Conservation (phyloP, 371 early-diverging fungal species). For the Lichtheimia ornata region DNA sequence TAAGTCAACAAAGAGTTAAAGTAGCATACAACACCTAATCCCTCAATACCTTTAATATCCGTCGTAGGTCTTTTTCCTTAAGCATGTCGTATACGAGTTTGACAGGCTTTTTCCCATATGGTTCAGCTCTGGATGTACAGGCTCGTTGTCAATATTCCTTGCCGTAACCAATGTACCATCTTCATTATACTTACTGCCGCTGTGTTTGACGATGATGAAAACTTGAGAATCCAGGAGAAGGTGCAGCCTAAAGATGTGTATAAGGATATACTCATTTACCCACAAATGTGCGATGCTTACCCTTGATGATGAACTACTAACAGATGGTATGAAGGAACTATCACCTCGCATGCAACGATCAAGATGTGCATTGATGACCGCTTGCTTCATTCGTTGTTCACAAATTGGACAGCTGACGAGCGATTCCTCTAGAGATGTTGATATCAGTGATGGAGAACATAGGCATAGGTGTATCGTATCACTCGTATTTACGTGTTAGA, state of each 20-base stretch:
- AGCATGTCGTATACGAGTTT: conserved; percentile 48
- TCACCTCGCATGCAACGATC: conserved; percentile 37
- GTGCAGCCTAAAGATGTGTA: no score
- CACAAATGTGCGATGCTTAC: conserved; percentile 7
- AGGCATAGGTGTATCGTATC: no score
- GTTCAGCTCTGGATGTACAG: no score
- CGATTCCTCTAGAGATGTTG: conserved; percentile 5
- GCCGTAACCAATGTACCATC: background rate
- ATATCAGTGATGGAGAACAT: no score
- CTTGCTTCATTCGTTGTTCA: conserved; percentile 22
- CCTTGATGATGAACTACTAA: background rate
- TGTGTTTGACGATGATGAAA: background rate
- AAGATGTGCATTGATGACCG: conserved; percentile 32
- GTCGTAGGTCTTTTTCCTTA: conserved; percentile 41
- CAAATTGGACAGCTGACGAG: conserved; percentile 39
- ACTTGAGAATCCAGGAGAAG: no score
- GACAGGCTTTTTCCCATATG: conserved; percentile 29
- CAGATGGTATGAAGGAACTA: conserved; percentile 7
- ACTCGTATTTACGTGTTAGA: conserved; percentile 3
- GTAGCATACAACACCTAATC: background rate
- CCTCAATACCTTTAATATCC: conserved; percentile 31
- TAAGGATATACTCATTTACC: background rate
- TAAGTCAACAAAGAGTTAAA: background rate
- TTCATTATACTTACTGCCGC: background rate
- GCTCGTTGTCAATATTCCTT: background rate